Percentiles rank a stretch among this genome's conserved stretches.
These are phyloP conservation scores for Cladosporium sp. DNA, from an alignment of 2,329 filamentous ascomycete genomes.

Conservation along the genomic window DNA sequence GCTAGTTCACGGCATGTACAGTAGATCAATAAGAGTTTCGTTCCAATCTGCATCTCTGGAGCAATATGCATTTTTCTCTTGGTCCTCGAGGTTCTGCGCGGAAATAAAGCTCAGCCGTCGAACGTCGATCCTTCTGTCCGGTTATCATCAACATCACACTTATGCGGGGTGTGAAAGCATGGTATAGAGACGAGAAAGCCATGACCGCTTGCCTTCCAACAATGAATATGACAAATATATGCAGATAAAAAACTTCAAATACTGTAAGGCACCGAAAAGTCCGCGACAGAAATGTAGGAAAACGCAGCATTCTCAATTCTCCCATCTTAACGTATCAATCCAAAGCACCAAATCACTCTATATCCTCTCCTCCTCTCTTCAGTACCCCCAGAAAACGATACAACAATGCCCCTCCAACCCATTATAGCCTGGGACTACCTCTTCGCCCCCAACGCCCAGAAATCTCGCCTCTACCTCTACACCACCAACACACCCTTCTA, in stretches of 20 bases:
- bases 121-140: background rate
- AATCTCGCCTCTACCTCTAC: constrained; percentile 26
- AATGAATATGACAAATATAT: background rate
- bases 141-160: background rate
- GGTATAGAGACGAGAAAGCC: background rate
- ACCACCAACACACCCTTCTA: constrained; percentile 25
- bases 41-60: background rate
- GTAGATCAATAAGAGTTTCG: background rate
- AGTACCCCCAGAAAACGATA: too few species aligned
- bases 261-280: background rate
- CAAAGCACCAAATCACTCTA: too few species aligned
- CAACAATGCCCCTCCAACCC: constrained; percentile 9
- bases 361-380: too few species aligned
- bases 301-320: background rate
- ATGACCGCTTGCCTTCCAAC: background rate
- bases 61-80: background rate
- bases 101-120: background rate
- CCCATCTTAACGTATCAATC: background rate
- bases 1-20: background rate
- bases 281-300: background rate
- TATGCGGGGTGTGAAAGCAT: background rate
- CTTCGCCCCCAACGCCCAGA: constrained; percentile 29
- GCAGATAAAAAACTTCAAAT: background rate
- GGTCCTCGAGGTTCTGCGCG: background rate
- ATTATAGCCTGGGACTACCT: constrained; percentile 24